These are phyloP conservation scores for Cryphonectria carpinicola DNA, from an alignment of 2,329 filamentous ascomycete species.

Conservation along the genomic window DNA sequence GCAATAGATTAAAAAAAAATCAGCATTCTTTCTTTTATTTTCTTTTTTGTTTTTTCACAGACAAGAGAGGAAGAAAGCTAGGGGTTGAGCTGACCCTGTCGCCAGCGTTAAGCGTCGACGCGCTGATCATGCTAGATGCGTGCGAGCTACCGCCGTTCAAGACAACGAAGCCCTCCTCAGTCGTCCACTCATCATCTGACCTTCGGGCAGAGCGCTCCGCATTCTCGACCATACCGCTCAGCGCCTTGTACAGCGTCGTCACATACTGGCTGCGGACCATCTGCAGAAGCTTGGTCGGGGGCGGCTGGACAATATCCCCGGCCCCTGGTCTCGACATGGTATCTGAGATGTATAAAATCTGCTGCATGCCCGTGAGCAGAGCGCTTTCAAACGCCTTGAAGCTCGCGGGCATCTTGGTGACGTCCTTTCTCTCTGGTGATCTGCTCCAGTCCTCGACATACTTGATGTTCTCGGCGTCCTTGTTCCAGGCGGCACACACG, in stretches of 20 bases:
- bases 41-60: neutral
- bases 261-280: conserved; percentile 93
- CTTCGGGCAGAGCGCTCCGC: conserved; percentile 76
- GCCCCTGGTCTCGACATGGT: conserved; percentile 75
- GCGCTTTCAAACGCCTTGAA: conserved; percentile 86
- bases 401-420: conserved; percentile 87
- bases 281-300: conserved; percentile 83
- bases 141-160: conserved; percentile 36
- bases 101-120: conserved; percentile 56
- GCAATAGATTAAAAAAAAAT: conserved; percentile 31
- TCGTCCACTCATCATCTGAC: conserved; percentile 65
- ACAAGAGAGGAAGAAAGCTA: neutral
- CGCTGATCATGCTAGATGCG: conserved; percentile 43
- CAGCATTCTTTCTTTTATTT: neutral
- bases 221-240: conserved; percentile 97
- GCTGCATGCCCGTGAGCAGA: conserved; percentile 85
- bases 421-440: conserved; percentile 77
- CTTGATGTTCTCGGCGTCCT: conserved; percentile 90
- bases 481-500: conserved; percentile 88
- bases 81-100: conserved; percentile 53
- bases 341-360: conserved; percentile 91
- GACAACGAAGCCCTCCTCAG: conserved; percentile 49
- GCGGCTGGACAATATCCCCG: conserved; percentile 80
- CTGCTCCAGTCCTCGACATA: conserved; percentile 93
- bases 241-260: conserved; percentile 87